These are phyloP conservation scores for Leptodermis oblonga DNA, from an alignment of 257 asterid species.

Conservation along the genomic window DNA sequence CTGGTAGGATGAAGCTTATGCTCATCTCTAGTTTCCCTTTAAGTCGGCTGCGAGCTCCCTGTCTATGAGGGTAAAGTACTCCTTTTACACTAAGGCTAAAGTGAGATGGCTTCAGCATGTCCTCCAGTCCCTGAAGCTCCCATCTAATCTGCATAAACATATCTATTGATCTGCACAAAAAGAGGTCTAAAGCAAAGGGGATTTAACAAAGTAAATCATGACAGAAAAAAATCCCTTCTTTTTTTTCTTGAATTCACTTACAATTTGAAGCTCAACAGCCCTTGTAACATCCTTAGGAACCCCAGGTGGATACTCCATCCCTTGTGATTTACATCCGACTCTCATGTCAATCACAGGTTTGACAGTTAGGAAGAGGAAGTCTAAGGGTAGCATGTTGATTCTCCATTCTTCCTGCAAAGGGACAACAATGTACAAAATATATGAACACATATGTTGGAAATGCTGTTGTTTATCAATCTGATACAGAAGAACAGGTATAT, in stretches of 20 bases:
- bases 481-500: no score
- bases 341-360: constrained; percentile 83
- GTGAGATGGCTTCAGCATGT: constrained; percentile 71
- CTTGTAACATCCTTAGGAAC: constrained; percentile 60
- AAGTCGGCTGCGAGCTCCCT: constrained; percentile 56
- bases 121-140: constrained; percentile 92
- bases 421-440: not conserved
- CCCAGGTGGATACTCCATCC: constrained; percentile 65
- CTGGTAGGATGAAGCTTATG: constrained; percentile 79
- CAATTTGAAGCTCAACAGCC: constrained; percentile 87
- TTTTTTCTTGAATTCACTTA: constrained; percentile 34
- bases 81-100: constrained; percentile 75
- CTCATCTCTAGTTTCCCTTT: constrained; percentile 74
- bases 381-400: constrained; percentile 86
- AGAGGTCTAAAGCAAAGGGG: constrained; percentile 1
- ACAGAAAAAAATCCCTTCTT: no score
- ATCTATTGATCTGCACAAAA: not conserved
- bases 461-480: not conserved
- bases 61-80: constrained; percentile 67
- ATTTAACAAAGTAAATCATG: not conserved
- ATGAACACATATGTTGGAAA: not conserved
- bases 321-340: constrained; percentile 65
- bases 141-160: constrained; percentile 60
- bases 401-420: constrained; percentile 85
- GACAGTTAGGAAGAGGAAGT: constrained; percentile 69